Evolutionary conservation across 768 basidiomycete species (phyloP), one percentile per base, ranked within the genome.

Genomic region (Pisolithus albus): DNA sequence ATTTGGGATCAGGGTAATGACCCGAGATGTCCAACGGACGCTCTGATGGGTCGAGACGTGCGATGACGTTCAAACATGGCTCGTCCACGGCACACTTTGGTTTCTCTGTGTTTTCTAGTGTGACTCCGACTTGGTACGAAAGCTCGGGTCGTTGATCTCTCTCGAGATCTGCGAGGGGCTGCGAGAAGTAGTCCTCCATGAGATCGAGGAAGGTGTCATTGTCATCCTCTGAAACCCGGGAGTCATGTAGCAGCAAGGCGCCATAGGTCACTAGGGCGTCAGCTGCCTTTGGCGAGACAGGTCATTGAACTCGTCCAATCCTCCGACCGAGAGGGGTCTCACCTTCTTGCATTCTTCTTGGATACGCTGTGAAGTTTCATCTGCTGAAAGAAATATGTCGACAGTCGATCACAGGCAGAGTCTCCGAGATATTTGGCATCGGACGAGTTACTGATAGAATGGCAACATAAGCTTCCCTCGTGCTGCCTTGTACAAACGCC

Each of bases 21-120:
- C 76, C 85, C 24, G 75, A 74, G 51, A 89, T 83, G 66, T 98
- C 94, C 47, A 98, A 67, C 7, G 94, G 94, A 28, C 94, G 70
- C 61, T 98, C 90, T 0, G 77, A 68, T 3, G 84, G 83, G 37
- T 88, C 88, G 21, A 98, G 75, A 3, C 72, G 72, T 47, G 80
- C 79, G 57, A 97, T 97, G 52, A 97, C 75, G 38, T 74, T 73
- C 39, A 90, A 75, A 63, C 94, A 98, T 10, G 88, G 82, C 45
- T 88, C 84, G 61, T 92, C 80, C 9, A 81, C 83, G 4, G 89
- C 87, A 65, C 89, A 92, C 64, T 82, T 88, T 36, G 87, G 86
- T 61, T 90, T 92, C 71, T 96, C 94, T 2, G 92, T 97, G 66
- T 94, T 92, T 70, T 94, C 92, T n/a, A 95, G 81, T 5, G 93